Conservation (phyloP, 1,139 yeast species). For the Blastobotrys elegans region DNA sequence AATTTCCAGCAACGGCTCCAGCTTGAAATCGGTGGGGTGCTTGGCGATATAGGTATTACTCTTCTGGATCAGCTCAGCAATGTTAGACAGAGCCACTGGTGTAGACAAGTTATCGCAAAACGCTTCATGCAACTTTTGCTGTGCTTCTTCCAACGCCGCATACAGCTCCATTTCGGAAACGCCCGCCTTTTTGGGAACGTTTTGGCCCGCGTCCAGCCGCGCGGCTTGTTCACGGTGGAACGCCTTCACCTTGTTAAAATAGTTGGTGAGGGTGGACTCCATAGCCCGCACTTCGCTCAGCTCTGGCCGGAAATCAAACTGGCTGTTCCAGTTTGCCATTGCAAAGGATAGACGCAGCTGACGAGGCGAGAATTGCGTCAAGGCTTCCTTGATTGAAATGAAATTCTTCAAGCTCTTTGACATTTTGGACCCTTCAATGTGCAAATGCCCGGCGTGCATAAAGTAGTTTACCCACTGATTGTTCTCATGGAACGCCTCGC, state of each 20-base stretch:
- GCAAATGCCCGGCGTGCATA: constrained; percentile 94
- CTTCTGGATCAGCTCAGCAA: constrained; percentile 64
- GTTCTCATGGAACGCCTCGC: constrained; percentile 87
- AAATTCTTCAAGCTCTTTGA: constrained; percentile 91
- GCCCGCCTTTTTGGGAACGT: constrained; percentile 53
- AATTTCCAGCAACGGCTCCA: constrained; percentile 61
- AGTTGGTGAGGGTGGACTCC: constrained; percentile 72
- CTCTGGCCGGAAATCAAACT: constrained; percentile 84
- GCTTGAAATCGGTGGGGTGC: constrained; percentile 48
- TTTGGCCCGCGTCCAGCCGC: constrained; percentile 47
- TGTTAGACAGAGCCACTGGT: constrained; percentile 60
- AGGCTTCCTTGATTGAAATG: constrained; percentile 89
- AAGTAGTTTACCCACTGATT: constrained; percentile 96
- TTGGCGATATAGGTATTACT: constrained; percentile 66
- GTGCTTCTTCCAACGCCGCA: constrained; percentile 47
- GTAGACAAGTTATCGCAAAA: constrained; percentile 86
- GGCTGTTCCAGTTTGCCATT: constrained; percentile 86
- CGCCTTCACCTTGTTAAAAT: constrained; percentile 81
- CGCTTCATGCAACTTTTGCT: constrained; percentile 64
- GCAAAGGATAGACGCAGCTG: constrained; percentile 90
- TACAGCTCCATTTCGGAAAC: constrained; percentile 52
- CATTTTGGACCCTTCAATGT: constrained; percentile 98
- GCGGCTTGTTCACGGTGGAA: constrained; percentile 52
- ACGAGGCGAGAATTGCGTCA: constrained; percentile 62
- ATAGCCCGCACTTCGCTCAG: constrained; percentile 70